Evolutionary conservation across 805 yeast species (phyloP).

Genomic region (Pichia pseudocactophila): DNA sequence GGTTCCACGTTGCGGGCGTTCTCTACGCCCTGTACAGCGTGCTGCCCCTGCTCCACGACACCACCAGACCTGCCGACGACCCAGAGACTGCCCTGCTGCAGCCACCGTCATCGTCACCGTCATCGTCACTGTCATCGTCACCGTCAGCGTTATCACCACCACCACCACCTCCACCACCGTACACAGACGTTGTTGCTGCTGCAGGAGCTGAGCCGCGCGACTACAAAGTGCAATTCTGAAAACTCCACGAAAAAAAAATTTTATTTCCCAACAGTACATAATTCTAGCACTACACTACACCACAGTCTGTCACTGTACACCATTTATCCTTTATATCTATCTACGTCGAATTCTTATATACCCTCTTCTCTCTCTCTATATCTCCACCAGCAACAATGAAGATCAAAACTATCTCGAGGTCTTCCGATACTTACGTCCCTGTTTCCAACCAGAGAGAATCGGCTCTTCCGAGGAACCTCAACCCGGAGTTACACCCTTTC

Average conservation of each 20-base stretch:
- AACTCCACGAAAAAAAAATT: conserved; percentile 1
- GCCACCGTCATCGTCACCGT: neutral
- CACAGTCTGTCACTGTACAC: no score
- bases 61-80: neutral
- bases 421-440: conserved; percentile 88
- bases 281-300: no score
- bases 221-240: conserved; percentile 11
- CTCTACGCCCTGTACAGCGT: conserved; percentile 40
- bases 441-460: conserved; percentile 85
- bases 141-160: neutral
- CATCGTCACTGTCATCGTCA: neutral
- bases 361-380: neutral
- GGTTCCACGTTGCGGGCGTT: conserved; percentile 40
- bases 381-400: conserved; percentile 43
- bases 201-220: conserved; percentile 8
- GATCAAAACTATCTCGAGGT: conserved; percentile 80
- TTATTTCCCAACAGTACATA: no score
- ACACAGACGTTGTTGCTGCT: conserved; percentile 1
- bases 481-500: conserved; percentile 93
- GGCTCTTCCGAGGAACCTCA: conserved; percentile 76
- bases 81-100: no score
- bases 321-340: no score
- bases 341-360: no score
- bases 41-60: neutral
- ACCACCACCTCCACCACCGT: neutral